A percentile compares a stretch with the other conserved stretches of the same genome.
These are phyloP conservation scores for Hondaea fermentalgiana DNA, from an alignment of 108 stramenopile genomes.

Conservation along the genomic window DNA sequence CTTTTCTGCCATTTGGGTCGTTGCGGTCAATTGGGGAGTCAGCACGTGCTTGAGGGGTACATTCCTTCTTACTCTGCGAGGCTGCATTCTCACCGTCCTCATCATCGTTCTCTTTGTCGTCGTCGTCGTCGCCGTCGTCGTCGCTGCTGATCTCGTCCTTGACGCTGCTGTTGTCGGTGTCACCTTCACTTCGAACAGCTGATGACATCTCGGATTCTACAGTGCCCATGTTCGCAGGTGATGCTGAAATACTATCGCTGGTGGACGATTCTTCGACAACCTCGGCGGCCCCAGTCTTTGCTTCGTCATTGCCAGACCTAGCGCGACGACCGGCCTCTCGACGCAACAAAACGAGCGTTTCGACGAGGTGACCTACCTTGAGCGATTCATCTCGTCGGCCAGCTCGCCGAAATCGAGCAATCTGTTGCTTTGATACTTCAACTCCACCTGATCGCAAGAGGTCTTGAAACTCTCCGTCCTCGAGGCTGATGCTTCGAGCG, in stretches of 20 bases:
- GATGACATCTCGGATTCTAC: too few species aligned
- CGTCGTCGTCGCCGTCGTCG: too few species aligned
- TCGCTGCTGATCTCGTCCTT: too few species aligned
- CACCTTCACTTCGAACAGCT: too few species aligned
- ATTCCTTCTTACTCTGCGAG: not conserved
- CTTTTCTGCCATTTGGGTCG: not conserved
- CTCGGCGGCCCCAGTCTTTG: too few species aligned
- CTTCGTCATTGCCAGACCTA: too few species aligned
- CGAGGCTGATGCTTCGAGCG: not conserved
- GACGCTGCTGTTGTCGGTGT: too few species aligned
- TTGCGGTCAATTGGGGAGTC: not conserved
- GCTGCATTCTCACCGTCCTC: not conserved
- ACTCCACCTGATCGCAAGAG: not conserved
- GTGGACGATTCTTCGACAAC: too few species aligned
- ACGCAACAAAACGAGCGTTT: not conserved
- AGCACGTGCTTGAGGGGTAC: not conserved
- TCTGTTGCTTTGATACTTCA: not conserved
- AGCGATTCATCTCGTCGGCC: not conserved
- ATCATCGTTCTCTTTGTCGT: not conserved
- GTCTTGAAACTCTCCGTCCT: not conserved
- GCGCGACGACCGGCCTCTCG: not conserved
- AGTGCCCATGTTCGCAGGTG: too few species aligned
- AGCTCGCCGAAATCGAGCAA: not conserved
- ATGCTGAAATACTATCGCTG: too few species aligned
- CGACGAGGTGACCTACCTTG: not conserved